These are phyloP conservation scores for Malus sylvestris DNA, from an alignment of 306 rosid genomes.

Conservation along the genomic window DNA sequence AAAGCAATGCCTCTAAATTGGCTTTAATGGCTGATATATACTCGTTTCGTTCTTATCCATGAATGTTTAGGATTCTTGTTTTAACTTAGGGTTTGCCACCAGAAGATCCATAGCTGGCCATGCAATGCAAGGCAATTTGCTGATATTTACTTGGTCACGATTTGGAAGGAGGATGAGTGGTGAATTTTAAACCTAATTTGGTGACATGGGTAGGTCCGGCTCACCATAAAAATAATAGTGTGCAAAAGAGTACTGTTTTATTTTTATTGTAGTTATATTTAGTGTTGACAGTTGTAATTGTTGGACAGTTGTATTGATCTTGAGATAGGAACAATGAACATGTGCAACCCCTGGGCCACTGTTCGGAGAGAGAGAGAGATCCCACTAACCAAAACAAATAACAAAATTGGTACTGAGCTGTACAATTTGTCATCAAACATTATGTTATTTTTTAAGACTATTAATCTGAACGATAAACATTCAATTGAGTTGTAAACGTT, in stretches of 20 bases:
- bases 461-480: no score
- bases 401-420: not conserved
- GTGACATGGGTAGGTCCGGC: conserved; percentile 8
- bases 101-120: not conserved
- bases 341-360: conserved; percentile 43
- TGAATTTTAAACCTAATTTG: conserved; percentile 4
- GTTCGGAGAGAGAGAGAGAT: not conserved
- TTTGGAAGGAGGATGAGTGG: conserved; percentile 1
- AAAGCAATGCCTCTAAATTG: conserved; percentile 1
- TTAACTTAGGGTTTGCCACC: conserved; percentile 6
- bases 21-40: not conserved
- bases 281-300: conserved; percentile 3
- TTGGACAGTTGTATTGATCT: conserved; percentile 34
- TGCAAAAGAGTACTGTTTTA: not conserved
- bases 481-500: not conserved
- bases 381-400: not conserved
- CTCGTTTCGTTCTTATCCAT: conserved; percentile 7
- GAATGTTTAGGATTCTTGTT: not conserved
- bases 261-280: conserved; percentile 2
- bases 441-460: not conserved
- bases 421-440: not conserved
- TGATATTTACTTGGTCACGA: not conserved
- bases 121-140: not conserved
- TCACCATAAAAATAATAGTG: conserved; percentile 12
- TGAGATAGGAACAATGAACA: conserved; percentile 21